These are phyloP conservation scores for Coemansia sp. DNA, from an alignment of 371 early-diverging fungal genomes.

Conservation along the genomic window DNA sequence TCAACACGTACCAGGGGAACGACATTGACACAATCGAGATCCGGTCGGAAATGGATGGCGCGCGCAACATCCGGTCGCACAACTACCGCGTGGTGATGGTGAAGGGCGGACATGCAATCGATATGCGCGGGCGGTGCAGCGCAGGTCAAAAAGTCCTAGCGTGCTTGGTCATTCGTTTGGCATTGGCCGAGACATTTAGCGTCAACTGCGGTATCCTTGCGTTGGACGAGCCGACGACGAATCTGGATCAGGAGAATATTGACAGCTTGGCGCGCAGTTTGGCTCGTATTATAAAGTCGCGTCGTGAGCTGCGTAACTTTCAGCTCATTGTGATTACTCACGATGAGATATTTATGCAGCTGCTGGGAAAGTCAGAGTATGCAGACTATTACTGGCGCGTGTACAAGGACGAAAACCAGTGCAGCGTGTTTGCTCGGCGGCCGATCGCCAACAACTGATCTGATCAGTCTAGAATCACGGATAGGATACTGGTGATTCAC, in stretches of 20 bases:
- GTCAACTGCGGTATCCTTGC: slow-evolving; percentile 95
- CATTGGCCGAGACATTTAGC: slow-evolving; percentile 97
- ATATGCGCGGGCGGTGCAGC: slow-evolving; percentile 98
- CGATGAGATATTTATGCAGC: slow-evolving; percentile 96
- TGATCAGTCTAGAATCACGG: neutral
- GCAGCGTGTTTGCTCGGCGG: slow-evolving; percentile 41
- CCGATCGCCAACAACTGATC: slow-evolving; percentile 27
- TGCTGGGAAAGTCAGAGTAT: slow-evolving; percentile 75
- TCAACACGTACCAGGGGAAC: slow-evolving; percentile 93
- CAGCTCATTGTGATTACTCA: slow-evolving; percentile 99
- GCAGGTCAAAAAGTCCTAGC: slow-evolving; percentile 99
- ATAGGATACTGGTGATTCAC: neutral
- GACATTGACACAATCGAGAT: slow-evolving; percentile 97
- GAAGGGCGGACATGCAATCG: slow-evolving; percentile 88
- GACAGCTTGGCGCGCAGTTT: slow-evolving; percentile 88
- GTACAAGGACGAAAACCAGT: slow-evolving; percentile 64
- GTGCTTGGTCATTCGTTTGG: slow-evolving; percentile 96
- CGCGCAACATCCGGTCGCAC: slow-evolving; percentile 70
- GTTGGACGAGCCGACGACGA: slow-evolving; percentile 99
- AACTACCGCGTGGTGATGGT: slow-evolving; percentile 98
- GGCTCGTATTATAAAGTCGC: slow-evolving; percentile 71
- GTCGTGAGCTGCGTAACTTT: slow-evolving; percentile 83
- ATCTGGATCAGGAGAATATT: slow-evolving; percentile 95
- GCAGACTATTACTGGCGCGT: slow-evolving; percentile 85
- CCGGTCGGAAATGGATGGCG: slow-evolving; percentile 80